Conservation (phyloP, 129 eudicot genomes). For the Daucus carota region DNA sequence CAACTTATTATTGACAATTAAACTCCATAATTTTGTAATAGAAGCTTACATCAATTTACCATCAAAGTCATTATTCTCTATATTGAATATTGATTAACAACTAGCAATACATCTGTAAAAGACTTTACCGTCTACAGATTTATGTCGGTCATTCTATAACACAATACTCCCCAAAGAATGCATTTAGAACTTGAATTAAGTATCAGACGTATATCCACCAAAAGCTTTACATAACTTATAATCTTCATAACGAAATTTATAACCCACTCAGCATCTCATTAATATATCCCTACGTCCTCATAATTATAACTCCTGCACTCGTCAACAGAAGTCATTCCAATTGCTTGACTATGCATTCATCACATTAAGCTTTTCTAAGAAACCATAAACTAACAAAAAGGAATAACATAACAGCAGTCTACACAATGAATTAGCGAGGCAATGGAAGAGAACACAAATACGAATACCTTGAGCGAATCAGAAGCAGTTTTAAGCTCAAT, state of each 20-base stretch:
- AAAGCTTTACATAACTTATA: not conserved
- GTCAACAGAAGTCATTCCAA: too few relatives aligned
- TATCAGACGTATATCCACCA: not conserved
- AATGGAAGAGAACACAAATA: too few relatives aligned
- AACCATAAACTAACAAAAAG: too few relatives aligned
- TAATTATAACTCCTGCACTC: too few relatives aligned
- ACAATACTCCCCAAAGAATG: not conserved
- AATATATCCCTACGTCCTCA: too few relatives aligned
- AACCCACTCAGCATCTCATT: not conserved
- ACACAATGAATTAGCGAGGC: too few relatives aligned
- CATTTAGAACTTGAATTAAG: too few relatives aligned
- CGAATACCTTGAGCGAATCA: conserved; percentile 61
- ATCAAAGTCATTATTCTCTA: not conserved
- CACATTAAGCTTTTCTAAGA: too few relatives aligned
- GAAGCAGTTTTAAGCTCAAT: conserved; percentile 81
- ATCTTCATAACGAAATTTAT: not conserved
- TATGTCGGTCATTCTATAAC: not conserved
- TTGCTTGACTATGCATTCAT: too few relatives aligned
- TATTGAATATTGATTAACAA: not conserved
- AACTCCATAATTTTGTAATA: too few relatives aligned
- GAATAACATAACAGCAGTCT: too few relatives aligned
- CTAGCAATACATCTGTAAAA: not conserved
- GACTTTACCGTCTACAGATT: not conserved
- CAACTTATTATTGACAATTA: too few relatives aligned
- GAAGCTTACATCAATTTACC: not conserved